Percentiles rank a stretch among this genome's conserved stretches.
Conservation (phyloP, 768 basidiomycete genomes). For the Amanita jacksonii region DNA sequence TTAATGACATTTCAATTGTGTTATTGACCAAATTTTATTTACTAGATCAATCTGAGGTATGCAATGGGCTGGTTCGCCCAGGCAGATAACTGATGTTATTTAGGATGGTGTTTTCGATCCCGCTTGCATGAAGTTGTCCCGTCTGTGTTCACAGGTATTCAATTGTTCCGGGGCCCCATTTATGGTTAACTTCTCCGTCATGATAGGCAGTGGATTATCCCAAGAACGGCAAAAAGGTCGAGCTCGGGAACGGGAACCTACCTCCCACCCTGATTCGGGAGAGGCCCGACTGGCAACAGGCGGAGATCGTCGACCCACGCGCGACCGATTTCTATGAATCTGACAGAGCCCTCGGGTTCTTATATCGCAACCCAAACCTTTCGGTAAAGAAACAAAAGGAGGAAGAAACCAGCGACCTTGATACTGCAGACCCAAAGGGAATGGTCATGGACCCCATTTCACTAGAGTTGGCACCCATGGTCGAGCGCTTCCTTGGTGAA, state of each 20-base stretch:
- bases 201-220: slow-evolving; percentile 68
- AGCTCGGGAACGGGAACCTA: slow-evolving; percentile 32
- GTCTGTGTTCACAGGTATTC: slow-evolving; percentile 46
- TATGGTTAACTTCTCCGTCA: not conserved
- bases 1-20: not conserved
- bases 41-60: slow-evolving; percentile 63
- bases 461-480: slow-evolving; percentile 18
- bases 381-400: slow-evolving; percentile 23
- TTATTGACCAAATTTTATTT: slow-evolving; percentile 1
- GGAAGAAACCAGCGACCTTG: slow-evolving; percentile 18
- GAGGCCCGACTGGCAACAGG: slow-evolving; percentile 75
- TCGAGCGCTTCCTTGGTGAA: slow-evolving; percentile 22
- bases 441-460: slow-evolving; percentile 31
- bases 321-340: slow-evolving; percentile 66
- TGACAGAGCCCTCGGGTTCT: slow-evolving; percentile 54
- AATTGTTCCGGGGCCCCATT: no score
- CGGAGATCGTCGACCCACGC: slow-evolving; percentile 43
- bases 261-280: slow-evolving; percentile 50
- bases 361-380: slow-evolving; percentile 50
- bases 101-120: slow-evolving; percentile 55
- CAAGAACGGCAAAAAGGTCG: slow-evolving; percentile 63
- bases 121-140: slow-evolving; percentile 48
- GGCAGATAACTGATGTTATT: not conserved
- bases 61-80: not conserved
- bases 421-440: slow-evolving; percentile 7